Base-by-base conservation (phyloP, 331 rosid genomes). In the Telfairia occidentalis region DNA sequence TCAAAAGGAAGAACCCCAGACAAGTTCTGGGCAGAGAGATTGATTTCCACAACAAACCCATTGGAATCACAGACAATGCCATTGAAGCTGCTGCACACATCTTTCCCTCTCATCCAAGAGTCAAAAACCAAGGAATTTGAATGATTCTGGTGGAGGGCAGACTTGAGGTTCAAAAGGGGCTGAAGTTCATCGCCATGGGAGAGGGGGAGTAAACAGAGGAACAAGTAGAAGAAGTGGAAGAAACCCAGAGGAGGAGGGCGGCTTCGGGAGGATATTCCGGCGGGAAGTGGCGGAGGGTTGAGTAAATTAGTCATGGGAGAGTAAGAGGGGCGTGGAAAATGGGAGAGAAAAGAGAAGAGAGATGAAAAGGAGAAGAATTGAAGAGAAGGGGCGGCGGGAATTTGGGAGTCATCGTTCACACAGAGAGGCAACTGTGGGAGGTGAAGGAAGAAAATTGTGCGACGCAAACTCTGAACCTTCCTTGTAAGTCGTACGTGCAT, bases 31-130 rank as follows among this genome's bases (percentile, higher is more conserved):
- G 65, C 3, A 15, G 87, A 24, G 11, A 94, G 90, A 23, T 86
- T 84, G 89, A 94, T 90, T 83, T 90, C 85, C 4, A 85, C 26
- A 18, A 94, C 97, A 37, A 63, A 74, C 0, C 86, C 82, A 21
- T 86, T 65, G n/a, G 89, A 76, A 73, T 87, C 50, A 77, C 98
- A 94, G 1, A 37, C 28, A 76, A 90, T 77, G 37, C 98, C 97
- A 0, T 76, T 35, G 91, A 91, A 94, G 52, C 26, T 78, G 85
- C 92, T 78, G 85, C 94, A 88, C 2, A 76, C 73, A 45, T 81
- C 46, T n/a, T 57, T 83, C 11, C 52, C 46, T 45, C 12, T 70
- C 0, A 32, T 77, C 96, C 97, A 94, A 0, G 98, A 85, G 61
- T 45, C 59, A 79, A 94, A 85, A 53, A 81, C 74, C 54, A 28